A percentile compares a stretch with the other conserved stretches of the same genome.
Evolutionary conservation across 2,329 filamentous ascomycete species (phyloP).

Genomic region (Penicillium sp.): DNA sequence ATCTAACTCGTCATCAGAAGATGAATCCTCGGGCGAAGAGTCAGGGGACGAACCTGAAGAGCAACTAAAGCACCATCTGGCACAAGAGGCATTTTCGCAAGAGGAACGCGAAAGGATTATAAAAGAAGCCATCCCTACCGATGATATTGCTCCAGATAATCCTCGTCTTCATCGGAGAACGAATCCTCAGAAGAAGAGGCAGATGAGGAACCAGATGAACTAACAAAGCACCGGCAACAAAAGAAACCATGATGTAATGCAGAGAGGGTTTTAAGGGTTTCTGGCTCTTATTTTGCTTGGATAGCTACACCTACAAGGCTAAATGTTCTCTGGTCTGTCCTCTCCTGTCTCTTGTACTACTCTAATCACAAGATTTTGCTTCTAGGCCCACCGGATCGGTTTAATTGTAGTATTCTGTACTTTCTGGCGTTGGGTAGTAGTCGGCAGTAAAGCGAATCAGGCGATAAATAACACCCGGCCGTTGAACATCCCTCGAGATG

Average conservation of each 20-base stretch:
- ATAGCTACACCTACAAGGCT: neutral
- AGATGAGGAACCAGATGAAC: neutral
- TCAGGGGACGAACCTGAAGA: too few relatives aligned
- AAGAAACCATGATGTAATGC: neutral
- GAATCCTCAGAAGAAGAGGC: neutral
- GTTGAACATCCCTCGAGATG: neutral
- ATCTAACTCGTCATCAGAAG: neutral
- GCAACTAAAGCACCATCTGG: neutral
- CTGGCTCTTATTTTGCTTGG: neutral
- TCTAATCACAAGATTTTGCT: neutral
- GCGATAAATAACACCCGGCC: neutral
- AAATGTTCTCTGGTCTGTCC: neutral
- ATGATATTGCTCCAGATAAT: neutral
- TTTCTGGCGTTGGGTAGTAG: neutral
- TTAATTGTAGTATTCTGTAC: neutral
- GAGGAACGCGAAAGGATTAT: neutral
- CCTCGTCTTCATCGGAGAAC: neutral
- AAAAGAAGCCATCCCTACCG: neutral
- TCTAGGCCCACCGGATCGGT: neutral
- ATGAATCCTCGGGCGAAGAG: neutral
- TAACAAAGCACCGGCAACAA: neutral
- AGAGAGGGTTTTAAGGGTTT: too few relatives aligned
- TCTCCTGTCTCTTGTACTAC: neutral
- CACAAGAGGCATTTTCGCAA: neutral
- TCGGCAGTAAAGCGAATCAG: neutral